Percentiles rank a stretch among this genome's conserved stretches.
Evolutionary conservation across 2,329 filamentous ascomycete genomes (phyloP).

Genomic region (Colletotrichum camelliae): DNA sequence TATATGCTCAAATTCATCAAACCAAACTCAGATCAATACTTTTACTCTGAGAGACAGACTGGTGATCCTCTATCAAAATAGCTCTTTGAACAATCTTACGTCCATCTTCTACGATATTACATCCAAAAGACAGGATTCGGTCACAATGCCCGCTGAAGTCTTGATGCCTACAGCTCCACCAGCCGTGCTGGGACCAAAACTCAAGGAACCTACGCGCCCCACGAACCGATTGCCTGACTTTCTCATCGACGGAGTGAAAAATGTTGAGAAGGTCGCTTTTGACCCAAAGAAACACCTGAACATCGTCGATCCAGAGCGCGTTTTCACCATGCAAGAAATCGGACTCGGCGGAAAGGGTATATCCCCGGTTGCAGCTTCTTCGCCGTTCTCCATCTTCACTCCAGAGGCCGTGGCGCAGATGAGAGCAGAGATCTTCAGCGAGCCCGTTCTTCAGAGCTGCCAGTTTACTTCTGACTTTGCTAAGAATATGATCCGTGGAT

Average conservation of each 20-base stretch:
- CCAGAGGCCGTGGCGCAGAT: constrained; percentile 65
- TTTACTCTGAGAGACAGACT: neutral
- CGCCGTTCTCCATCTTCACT: constrained; percentile 70
- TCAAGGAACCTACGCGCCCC: constrained; percentile 26
- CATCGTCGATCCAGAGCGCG: constrained; percentile 54
- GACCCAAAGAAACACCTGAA: constrained; percentile 59
- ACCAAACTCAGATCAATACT: neutral
- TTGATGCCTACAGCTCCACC: neutral
- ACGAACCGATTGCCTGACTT: constrained; percentile 29
- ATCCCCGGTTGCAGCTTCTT: constrained; percentile 67
- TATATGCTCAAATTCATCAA: neutral
- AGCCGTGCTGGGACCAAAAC: neutral
- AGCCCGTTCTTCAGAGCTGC: constrained; percentile 61
- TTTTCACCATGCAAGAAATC: constrained; percentile 67
- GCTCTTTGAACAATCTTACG: neutral
- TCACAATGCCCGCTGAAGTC: neutral
- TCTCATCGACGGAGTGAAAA: constrained; percentile 30
- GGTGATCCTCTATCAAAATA: neutral
- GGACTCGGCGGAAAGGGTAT: constrained; percentile 63
- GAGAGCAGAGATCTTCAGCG: constrained; percentile 65
- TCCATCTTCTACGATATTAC: rapidly evolving
- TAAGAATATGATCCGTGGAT: constrained; percentile 63
- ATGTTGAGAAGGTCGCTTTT: constrained; percentile 41
- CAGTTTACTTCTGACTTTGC: constrained; percentile 48
- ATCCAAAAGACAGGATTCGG: neutral